These are phyloP conservation scores for Phialophora macrospora DNA, from an alignment of 2,329 filamentous ascomycete species.

Conservation along the genomic window DNA sequence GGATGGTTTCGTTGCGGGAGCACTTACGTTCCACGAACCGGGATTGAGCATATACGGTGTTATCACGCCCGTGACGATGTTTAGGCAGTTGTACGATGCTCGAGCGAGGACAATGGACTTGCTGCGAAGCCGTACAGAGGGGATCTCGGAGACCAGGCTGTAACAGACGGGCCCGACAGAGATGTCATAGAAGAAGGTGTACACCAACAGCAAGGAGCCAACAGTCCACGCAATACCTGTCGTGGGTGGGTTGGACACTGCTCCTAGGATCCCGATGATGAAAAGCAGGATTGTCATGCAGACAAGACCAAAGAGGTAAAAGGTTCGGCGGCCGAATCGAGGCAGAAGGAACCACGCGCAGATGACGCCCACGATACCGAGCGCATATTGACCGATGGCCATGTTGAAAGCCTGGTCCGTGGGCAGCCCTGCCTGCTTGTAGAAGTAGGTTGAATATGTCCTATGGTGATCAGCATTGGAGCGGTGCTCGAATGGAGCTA, in stretches of 20 bases:
- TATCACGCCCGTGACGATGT: conserved; percentile 41
- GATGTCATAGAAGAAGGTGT: conserved; percentile 60
- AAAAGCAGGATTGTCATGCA: conserved; percentile 41
- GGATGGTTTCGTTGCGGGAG: conserved; percentile 44
- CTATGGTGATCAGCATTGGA: not conserved
- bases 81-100: conserved; percentile 52
- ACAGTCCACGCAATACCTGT: conserved; percentile 44
- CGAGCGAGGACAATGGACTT: conserved; percentile 61
- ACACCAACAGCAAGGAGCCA: conserved; percentile 58
- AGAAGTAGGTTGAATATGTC: conserved; percentile 54
- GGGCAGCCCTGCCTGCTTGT: conserved; percentile 45
- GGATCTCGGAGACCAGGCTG: conserved; percentile 58
- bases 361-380: conserved; percentile 59
- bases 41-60: conserved; percentile 41
- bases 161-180: conserved; percentile 61
- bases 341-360: conserved; percentile 54
- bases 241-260: conserved; percentile 31
- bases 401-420: conserved; percentile 44
- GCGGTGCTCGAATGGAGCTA: not conserved
- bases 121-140: conserved; percentile 58
- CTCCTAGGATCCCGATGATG: conserved; percentile 39
- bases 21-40: conserved; percentile 43
- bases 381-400: conserved; percentile 64
- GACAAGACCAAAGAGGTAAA: conserved; percentile 45
- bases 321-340: conserved; percentile 46